These are phyloP conservation scores for Neurospora intermedia DNA, from an alignment of 495 filamentous ascomycete species.

Conservation along the genomic window DNA sequence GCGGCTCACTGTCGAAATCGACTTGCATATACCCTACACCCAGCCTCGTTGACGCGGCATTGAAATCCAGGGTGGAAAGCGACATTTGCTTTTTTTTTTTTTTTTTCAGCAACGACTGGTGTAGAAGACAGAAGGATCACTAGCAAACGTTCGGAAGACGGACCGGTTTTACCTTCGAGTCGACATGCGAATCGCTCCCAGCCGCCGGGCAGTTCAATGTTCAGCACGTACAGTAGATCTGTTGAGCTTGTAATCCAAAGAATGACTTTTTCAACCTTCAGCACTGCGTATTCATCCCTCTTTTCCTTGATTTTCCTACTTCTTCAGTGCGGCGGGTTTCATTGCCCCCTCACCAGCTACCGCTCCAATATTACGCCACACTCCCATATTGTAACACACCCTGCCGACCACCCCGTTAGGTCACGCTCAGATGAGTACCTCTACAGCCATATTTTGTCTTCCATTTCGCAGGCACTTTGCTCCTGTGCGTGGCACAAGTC, in stretches of 20 bases:
- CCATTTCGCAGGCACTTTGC: no score
- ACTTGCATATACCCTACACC: background rate
- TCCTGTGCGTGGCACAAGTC: no score
- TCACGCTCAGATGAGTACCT: no score
- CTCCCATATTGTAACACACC: no score
- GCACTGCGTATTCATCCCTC: background rate
- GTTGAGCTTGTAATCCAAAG: background rate
- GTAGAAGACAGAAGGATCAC: background rate
- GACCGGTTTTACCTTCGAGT: background rate
- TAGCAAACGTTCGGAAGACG: background rate
- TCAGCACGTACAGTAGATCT: background rate
- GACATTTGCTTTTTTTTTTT: background rate
- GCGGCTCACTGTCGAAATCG: background rate
- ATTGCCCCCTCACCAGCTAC: no score
- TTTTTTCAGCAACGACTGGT: background rate
- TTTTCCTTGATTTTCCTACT: background rate
- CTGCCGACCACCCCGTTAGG: no score
- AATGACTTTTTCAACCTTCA: background rate
- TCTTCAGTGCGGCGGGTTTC: no score
- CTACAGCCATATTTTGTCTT: no score
- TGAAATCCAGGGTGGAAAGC: background rate
- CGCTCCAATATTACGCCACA: no score
- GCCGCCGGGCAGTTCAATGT: background rate
- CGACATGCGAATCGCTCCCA: background rate
- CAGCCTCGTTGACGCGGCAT: background rate